Evolutionary conservation across 2,329 filamentous ascomycete genomes (phyloP), one percentile per base, ranked within the genome.

Genomic region (Alternaria viburni): DNA sequence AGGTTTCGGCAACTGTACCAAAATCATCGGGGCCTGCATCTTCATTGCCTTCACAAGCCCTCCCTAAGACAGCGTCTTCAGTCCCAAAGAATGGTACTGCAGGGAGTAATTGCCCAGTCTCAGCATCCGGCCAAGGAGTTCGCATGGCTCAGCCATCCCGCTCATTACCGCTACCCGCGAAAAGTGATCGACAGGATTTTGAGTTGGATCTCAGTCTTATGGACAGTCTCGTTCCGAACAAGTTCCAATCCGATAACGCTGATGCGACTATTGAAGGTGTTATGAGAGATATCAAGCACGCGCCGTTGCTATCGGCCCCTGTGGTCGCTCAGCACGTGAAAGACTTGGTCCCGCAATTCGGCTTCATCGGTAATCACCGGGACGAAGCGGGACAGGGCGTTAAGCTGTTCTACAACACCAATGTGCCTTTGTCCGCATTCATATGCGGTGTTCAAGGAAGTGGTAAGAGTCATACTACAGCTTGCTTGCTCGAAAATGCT

Each of bases 381-480:
- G 32, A 36, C 2, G 32, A 36, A 36, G 32, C 32, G 0, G 32
- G 32, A 9, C 32, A 36, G n/a, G 32, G 0, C 2, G 32, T 36
- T 1, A 26, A 1, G 0, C 13, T 87, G 2, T 81, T 85, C 25
- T 70, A 85, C 17, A 89, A 89, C 66, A 84, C 84, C 2, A 83
- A 87, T 25, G 80, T 83, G 0, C 88, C 88, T 0, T 87, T 83
- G 66, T 89, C 87, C 0, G 80, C 83, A 0, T 90, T 90, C 71
- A 86, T 90, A 19, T 90, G 88, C 62, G 88, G 88, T 1, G 85
- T 85, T 1, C 88, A 90, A 69, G 88, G 88, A 0, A 86, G 84
- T 45, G 88, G 88, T 0, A 90, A 90, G 69, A 87, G 84, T 19
- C 86, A 90, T 61, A 89, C 87, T 0, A 78, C 89, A 3, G 85